Conservation (phyloP, 2,329 filamentous ascomycete species). For the Ophiocordyceps sinensis region DNA sequence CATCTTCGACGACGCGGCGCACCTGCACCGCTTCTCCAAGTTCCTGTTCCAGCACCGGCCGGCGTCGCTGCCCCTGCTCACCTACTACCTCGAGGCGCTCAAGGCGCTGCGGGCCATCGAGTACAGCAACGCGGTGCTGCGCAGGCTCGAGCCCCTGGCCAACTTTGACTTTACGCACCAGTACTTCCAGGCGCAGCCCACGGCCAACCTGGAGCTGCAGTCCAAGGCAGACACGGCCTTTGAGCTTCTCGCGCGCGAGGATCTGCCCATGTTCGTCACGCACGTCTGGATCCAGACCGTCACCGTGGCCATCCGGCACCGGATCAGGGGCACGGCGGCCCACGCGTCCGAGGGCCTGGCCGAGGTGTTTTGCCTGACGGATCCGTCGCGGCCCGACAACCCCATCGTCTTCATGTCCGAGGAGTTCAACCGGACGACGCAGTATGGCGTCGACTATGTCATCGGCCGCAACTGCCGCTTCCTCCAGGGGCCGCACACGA, state of each 20-base stretch:
- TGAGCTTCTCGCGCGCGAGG: slow-evolving; percentile 46
- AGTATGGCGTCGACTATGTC: slow-evolving; percentile 52
- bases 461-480: slow-evolving; percentile 69
- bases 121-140: slow-evolving; percentile 46
- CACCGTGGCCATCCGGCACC: slow-evolving; percentile 48
- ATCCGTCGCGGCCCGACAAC: slow-evolving; percentile 57
- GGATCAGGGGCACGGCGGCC: slow-evolving; percentile 52
- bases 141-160: slow-evolving; percentile 2
- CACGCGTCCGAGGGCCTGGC: slow-evolving; percentile 58
- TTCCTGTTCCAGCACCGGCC: slow-evolving; percentile 48
- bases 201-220: slow-evolving; percentile 42
- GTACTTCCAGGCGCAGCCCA: slow-evolving; percentile 13
- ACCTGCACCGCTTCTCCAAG: slow-evolving; percentile 50
- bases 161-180: slow-evolving; percentile 6
- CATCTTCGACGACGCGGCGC: slow-evolving; percentile 50
- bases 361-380: slow-evolving; percentile 63
- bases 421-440: slow-evolving; percentile 59
- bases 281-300: slow-evolving; percentile 54
- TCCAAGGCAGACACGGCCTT: slow-evolving; percentile 50
- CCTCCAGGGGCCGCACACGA: slow-evolving; percentile 60
- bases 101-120: slow-evolving; percentile 58
- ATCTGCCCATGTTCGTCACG: slow-evolving; percentile 57
- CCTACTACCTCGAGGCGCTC: slow-evolving; percentile 56
- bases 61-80: slow-evolving; percentile 48
- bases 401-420: slow-evolving; percentile 65